Base-by-base conservation (phyloP, 148 eudicot genomes). In the Camellia lanceoleosa region DNA sequence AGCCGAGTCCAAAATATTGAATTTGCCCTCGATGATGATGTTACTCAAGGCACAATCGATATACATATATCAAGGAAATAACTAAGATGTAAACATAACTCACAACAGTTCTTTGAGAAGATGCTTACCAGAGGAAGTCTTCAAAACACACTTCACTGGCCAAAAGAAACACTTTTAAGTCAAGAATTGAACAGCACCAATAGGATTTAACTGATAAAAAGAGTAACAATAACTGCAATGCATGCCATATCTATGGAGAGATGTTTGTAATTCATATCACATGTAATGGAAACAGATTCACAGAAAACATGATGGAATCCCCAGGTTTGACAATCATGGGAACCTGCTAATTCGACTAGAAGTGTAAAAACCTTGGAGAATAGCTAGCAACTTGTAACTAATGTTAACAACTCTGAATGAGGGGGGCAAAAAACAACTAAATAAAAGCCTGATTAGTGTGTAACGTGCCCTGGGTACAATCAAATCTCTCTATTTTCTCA, bases 1-100 rank as follows among this genome's bases (percentile, higher is more conserved):
- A 78, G 97, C 98, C 98, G 97, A 79, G 94, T 90, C 98, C 98
- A 95, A 73, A 95, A 95, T 76, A 95, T 90, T 72, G 97, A 92
- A 86, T 93, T 95, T 80, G 98, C 98, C 98, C 98, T 95, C 44
- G 41, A 74, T 51, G 41, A 74, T 58, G 16, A 78, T 43, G 71
- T 65, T 44, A 60, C 49, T 9, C 82, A 74, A 52, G 73, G 68
- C 47, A 73, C 13, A 30, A 44, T 70, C 55, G 59, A 19, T 52
- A 54, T 0, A 49, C 3, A 73, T 51, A 52, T 52, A 23, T 43
- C 54, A 56, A 80, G 49, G 47, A 72, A 51, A 18, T 69, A 61
- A 76, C 38, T 23, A 13, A 46, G 73, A 78, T 15, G 30, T 58
- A 69, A 62, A 19, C 38, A 58, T 60, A 30, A 71, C 65, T 78